phyloP scores from a whole-genome alignment of 805 yeast species.

The Schwanniomyces sp. region DNA sequence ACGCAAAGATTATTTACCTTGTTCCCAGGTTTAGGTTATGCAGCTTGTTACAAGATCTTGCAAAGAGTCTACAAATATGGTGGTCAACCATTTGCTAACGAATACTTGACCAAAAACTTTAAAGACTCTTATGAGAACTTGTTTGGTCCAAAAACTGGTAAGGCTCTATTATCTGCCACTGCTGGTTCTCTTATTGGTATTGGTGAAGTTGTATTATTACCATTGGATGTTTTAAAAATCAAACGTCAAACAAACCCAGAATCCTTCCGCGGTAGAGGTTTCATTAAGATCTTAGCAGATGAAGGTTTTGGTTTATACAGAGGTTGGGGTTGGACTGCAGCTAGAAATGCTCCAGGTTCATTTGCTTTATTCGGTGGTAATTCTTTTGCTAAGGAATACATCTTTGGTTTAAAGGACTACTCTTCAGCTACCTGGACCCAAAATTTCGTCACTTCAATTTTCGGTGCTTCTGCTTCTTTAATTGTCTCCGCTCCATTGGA shows the following conservation, averaged over 20 bases:
- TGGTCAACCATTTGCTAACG: constrained; percentile 98
- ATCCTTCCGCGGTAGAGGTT: constrained; percentile 97
- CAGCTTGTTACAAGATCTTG: constrained; percentile 93
- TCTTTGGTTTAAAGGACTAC: constrained; percentile 83
- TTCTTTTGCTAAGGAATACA: constrained; percentile 97
- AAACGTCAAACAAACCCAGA: constrained; percentile 99
- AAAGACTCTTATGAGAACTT: constrained; percentile 64
- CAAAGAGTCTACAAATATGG: constrained; percentile 99
- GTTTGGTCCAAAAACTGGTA: constrained; percentile 94
- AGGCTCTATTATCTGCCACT: constrained; percentile 94
- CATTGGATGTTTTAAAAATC: constrained; percentile 94
- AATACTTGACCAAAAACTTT: constrained; percentile 77
- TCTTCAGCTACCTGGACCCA: constrained; percentile 91
- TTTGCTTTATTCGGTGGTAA: constrained; percentile 98
- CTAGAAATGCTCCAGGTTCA: constrained; percentile 99
- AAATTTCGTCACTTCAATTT: constrained; percentile 90
- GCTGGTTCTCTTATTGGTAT: constrained; percentile 98
- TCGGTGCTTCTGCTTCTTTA: constrained; percentile 95
- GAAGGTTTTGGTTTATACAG: constrained; percentile 93
- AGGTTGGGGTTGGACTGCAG: constrained; percentile 99
- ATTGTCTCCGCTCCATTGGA: constrained; percentile 97
- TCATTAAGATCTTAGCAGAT: constrained; percentile 77
- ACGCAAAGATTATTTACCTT: constrained; percentile 74
- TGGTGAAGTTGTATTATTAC: constrained; percentile 94
- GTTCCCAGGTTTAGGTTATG: constrained; percentile 98